phyloP scores from a whole-genome alignment of 805 yeast species.

The Teunomyces pallodes region DNA sequence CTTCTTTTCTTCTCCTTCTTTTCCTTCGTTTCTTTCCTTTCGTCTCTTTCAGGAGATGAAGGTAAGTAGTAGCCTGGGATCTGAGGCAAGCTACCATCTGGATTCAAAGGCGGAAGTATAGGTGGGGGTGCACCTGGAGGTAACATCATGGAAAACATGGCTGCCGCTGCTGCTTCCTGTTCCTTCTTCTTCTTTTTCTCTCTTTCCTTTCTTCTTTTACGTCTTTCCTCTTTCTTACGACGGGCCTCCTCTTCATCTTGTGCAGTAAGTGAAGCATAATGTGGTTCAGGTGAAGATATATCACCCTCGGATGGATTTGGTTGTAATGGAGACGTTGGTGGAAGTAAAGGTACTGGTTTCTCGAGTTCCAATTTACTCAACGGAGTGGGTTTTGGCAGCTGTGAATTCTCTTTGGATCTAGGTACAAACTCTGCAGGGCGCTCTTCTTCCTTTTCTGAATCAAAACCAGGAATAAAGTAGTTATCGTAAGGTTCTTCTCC shows the following conservation, averaged over 20 bases:
- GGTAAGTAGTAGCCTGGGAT: slow-evolving; percentile 11
- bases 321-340: neutral
- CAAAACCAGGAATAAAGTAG: slow-evolving; percentile 12
- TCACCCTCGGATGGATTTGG: neutral
- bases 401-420: neutral
- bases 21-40: slow-evolving; percentile 13
- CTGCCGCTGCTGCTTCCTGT: slow-evolving; percentile 8
- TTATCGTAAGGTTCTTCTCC: slow-evolving; percentile 27
- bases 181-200: slow-evolving; percentile 8
- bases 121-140: slow-evolving; percentile 8
- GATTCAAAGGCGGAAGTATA: slow-evolving; percentile 9
- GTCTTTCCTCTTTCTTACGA: slow-evolving; percentile 15
- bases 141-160: slow-evolving; percentile 5
- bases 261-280: neutral
- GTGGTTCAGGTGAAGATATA: neutral
- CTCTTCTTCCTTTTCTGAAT: too few relatives aligned
- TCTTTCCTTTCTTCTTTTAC: slow-evolving; percentile 17
- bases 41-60: slow-evolving; percentile 8
- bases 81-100: slow-evolving; percentile 6
- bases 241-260: slow-evolving; percentile 12
- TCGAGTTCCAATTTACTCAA: neutral
- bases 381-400: neutral
- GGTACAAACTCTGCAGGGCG: neutral
- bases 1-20: slow-evolving; percentile 8
- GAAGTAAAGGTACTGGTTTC: neutral